Percentiles rank a stretch among this genome's conserved stretches.
These are phyloP conservation scores for Endoconidiophora polonica DNA, from an alignment of 2,329 filamentous ascomycete genomes.

Conservation along the genomic window DNA sequence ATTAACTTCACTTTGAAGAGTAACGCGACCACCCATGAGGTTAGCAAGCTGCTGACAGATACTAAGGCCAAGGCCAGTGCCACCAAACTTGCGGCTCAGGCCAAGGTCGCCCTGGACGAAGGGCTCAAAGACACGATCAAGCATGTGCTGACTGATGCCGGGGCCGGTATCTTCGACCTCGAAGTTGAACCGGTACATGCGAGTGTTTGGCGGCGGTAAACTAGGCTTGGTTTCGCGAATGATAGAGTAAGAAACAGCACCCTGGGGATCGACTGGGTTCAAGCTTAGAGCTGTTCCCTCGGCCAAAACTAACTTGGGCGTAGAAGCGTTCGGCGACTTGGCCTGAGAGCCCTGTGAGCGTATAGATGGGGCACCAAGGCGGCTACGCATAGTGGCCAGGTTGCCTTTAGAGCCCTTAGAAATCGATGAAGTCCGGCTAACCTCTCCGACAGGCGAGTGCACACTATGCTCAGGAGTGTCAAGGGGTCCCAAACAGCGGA, in stretches of 20 bases:
- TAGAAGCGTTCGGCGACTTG: constrained; percentile 14
- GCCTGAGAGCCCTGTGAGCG: constrained; percentile 33
- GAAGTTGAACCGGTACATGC: constrained; percentile 64
- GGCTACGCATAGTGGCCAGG: constrained; percentile 23
- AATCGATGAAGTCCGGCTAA: constrained; percentile 36
- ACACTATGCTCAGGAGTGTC: constrained; percentile 19
- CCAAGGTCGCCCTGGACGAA: constrained; percentile 88
- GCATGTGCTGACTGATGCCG: constrained; percentile 63
- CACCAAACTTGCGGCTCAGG: constrained; percentile 76
- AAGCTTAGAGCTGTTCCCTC: constrained; percentile 40
- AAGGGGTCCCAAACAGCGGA: constrained; percentile 53
- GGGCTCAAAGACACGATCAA: constrained; percentile 76
- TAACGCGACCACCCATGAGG: constrained; percentile 67
- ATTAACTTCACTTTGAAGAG: constrained; percentile 52
- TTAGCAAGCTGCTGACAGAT: constrained; percentile 77
- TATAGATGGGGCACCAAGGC: constrained; percentile 32
- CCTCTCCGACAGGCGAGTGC: constrained; percentile 20
- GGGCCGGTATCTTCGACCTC: constrained; percentile 79
- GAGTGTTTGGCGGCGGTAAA: constrained; percentile 43
- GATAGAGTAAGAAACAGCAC: constrained; percentile 26
- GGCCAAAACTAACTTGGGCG: constrained; percentile 17
- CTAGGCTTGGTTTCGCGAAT: constrained; percentile 40
- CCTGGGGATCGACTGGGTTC: constrained; percentile 44
- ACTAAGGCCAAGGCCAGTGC: constrained; percentile 72
- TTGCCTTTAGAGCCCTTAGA: constrained; percentile 29